A percentile compares a stretch with the other conserved stretches of the same genome.
phyloP scores from a whole-genome alignment of 2,329 filamentous ascomycete species.

The Apiospora aurea region DNA sequence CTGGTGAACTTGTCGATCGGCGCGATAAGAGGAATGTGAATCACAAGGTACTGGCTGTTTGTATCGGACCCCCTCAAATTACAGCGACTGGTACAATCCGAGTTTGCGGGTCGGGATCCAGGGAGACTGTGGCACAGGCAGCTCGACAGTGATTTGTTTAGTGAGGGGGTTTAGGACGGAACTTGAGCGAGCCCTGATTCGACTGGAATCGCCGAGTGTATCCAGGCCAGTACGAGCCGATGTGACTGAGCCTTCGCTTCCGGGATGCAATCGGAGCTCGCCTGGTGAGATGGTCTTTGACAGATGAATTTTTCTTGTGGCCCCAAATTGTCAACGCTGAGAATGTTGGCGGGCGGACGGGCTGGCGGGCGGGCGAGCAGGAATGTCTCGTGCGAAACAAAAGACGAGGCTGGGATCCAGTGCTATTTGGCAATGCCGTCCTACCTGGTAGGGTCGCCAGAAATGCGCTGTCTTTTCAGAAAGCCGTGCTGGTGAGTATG shows the following conservation, averaged over 20 bases:
- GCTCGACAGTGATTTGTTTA: conserved; percentile 18
- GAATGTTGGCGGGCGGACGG: neutral
- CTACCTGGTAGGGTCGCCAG: neutral
- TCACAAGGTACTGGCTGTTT: neutral
- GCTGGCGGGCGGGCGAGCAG: neutral
- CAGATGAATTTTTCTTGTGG: neutral
- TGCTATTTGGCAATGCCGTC: neutral
- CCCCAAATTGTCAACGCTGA: neutral
- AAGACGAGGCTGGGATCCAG: conserved; percentile 11
- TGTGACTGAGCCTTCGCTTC: neutral
- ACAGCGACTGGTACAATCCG: conserved; percentile 10
- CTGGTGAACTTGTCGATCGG: conserved; percentile 9
- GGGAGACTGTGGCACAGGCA: conserved; percentile 15
- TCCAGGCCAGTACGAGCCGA: conserved; percentile 10
- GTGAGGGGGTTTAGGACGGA: conserved; percentile 13
- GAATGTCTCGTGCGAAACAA: conserved; percentile 11
- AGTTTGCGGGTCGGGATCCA: conserved; percentile 21
- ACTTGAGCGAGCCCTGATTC: conserved; percentile 9
- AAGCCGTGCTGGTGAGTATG: neutral
- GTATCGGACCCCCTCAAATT: neutral
- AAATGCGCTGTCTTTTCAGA: neutral
- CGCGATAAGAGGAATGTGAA: conserved; percentile 12
- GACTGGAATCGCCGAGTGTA: conserved; percentile 7
- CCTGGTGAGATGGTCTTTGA: conserved; percentile 12
- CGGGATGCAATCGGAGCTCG: neutral